phyloP scores from a whole-genome alignment of 129 eudicot genomes.

The Rutidosis leptorrhynchoides region DNA sequence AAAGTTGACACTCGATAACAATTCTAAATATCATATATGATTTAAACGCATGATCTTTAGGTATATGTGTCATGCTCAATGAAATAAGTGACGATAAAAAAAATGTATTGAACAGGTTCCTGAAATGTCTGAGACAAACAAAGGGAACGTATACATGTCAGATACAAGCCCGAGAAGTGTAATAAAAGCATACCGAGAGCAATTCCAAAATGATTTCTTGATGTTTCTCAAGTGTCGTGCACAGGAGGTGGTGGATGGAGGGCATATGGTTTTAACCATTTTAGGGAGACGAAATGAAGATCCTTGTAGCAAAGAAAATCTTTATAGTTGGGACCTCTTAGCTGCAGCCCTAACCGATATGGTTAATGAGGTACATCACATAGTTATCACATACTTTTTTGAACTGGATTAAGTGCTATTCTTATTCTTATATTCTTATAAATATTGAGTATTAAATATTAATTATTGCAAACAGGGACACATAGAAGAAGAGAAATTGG shows the following conservation, averaged over 20 bases:
- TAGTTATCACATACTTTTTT: too few relatives aligned
- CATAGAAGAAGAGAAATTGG: slow-evolving; percentile 38
- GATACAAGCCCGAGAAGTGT: slow-evolving; percentile 58
- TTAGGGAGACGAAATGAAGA: slow-evolving; percentile 57
- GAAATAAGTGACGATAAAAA: not conserved
- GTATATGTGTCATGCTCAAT: not conserved
- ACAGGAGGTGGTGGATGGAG: slow-evolving; percentile 55
- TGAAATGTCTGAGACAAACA: slow-evolving; percentile 41
- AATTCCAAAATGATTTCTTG: slow-evolving; percentile 53
- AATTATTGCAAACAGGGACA: too few relatives aligned
- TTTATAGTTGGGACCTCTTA: slow-evolving; percentile 59
- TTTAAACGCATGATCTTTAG: too few relatives aligned
- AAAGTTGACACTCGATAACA: too few relatives aligned
- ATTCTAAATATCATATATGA: too few relatives aligned
- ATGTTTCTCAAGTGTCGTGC: slow-evolving; percentile 54
- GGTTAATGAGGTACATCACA: slow-evolving; percentile 19
- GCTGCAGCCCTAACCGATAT: slow-evolving; percentile 50
- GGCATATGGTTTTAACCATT: slow-evolving; percentile 74
- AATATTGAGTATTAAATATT: too few relatives aligned
- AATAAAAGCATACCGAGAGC: slow-evolving; percentile 53
- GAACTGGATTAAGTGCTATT: too few relatives aligned
- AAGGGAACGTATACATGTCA: slow-evolving; percentile 58
- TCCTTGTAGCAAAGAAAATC: slow-evolving; percentile 54
- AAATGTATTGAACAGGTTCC: slow-evolving; percentile 47
- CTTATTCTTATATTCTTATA: too few relatives aligned